phyloP scores from a whole-genome alignment of 2,329 filamentous ascomycete genomes.

The Endocalyx cinctus region DNA sequence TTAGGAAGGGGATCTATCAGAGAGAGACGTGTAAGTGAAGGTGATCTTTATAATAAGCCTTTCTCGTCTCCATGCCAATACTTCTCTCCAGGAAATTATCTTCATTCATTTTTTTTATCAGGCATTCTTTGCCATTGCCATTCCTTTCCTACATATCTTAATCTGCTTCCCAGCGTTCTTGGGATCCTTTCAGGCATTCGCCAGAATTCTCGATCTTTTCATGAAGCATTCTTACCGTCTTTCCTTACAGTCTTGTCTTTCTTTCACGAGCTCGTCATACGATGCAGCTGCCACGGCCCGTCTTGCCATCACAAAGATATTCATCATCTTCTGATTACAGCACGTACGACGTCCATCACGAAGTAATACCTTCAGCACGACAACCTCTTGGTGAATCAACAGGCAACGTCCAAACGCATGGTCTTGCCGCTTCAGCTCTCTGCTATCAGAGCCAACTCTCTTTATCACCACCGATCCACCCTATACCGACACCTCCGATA shows the following conservation, averaged over 20 bases:
- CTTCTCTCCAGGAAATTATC: constrained; percentile 16
- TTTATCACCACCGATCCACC: constrained; percentile 37
- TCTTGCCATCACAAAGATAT: constrained; percentile 48
- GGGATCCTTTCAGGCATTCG: constrained; percentile 24
- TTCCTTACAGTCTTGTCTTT: constrained; percentile 14
- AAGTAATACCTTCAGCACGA: constrained; percentile 30
- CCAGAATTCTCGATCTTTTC: constrained; percentile 26
- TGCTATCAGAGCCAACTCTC: constrained; percentile 40
- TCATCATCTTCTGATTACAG: constrained; percentile 41
- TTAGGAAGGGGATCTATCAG: constrained; percentile 8
- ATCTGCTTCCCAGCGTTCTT: constrained; percentile 30
- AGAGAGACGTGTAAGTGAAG: too few species aligned
- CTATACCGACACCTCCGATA: constrained; percentile 38
- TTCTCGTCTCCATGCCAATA: constrained; percentile 28
- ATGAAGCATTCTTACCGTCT: constrained; percentile 27
- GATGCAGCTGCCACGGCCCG: constrained; percentile 40
- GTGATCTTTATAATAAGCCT: constrained; percentile 28
- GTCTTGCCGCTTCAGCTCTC: constrained; percentile 33
- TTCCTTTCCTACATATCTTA: constrained; percentile 33
- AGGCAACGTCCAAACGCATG: constrained; percentile 44
- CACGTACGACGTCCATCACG: constrained; percentile 40
- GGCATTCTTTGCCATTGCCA: constrained; percentile 30
- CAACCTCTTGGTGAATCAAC: constrained; percentile 49
- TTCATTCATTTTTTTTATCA: constrained; percentile 20
- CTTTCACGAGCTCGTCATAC: constrained; percentile 11